Evolutionary conservation across 1,284 basidiomycete genomes (phyloP).

Genomic region (Cystobasidium pallidum): DNA sequence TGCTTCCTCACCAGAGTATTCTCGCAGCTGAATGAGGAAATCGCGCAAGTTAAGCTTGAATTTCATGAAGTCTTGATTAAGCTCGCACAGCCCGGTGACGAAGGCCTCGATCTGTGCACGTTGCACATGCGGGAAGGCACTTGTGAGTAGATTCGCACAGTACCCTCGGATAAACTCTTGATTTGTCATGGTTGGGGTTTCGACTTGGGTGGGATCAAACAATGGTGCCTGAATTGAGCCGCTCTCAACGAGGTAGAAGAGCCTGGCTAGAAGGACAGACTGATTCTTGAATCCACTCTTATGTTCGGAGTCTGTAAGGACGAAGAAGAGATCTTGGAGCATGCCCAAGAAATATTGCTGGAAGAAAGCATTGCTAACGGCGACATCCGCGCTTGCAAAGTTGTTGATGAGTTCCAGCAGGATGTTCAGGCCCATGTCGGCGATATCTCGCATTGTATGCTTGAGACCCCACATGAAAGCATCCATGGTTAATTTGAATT

Average conservation of each 20-base stretch:
- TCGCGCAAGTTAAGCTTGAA: constrained; percentile 93
- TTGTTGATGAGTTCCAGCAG: constrained; percentile 95
- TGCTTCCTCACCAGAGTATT: constrained; percentile 73
- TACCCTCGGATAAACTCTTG: constrained; percentile 83
- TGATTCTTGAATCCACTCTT: constrained; percentile 69
- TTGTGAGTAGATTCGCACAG: constrained; percentile 79
- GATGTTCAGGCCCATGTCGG: constrained; percentile 88
- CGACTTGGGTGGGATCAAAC: constrained; percentile 75
- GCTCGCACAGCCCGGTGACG: constrained; percentile 78
- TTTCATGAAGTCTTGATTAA: constrained; percentile 82
- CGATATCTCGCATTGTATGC: constrained; percentile 99
- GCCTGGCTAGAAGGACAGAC: constrained; percentile 75
- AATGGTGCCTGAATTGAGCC: constrained; percentile 81
- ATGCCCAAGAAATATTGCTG: constrained; percentile 91
- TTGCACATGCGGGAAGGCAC: constrained; percentile 88
- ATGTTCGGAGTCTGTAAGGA: constrained; percentile 96
- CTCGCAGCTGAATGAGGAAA: constrained; percentile 79
- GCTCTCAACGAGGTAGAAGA: constrained; percentile 91
- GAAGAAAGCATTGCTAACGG: constrained; percentile 81
- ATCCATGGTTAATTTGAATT: constrained; percentile 99
- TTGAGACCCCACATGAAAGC: constrained; percentile 99
- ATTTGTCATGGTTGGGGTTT: constrained; percentile 78
- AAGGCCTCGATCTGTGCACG: constrained; percentile 80
- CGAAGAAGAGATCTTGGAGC: constrained; percentile 95
- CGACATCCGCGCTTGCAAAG: constrained; percentile 78